A percentile compares a stretch with the other conserved stretches of the same genome.
Evolutionary conservation across 768 basidiomycete species (phyloP).

Genomic region (Macrocybe gigantea): DNA sequence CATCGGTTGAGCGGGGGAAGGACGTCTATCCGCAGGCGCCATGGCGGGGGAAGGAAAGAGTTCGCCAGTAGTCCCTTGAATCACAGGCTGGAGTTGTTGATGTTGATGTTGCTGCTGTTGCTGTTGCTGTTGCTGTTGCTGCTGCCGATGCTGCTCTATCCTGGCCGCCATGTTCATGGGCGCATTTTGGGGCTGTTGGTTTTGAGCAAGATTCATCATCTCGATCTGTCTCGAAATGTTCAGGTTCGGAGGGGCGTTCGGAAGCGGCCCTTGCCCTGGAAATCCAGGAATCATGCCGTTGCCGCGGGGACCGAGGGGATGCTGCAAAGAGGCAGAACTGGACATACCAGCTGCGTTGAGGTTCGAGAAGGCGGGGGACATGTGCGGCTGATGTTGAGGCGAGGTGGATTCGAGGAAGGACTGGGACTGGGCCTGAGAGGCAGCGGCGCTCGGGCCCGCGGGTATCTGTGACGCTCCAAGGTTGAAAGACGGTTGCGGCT

Average conservation of each 20-base stretch:
- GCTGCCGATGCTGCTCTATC: slow-evolving; percentile 21
- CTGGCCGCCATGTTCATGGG: slow-evolving; percentile 25
- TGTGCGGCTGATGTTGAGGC: slow-evolving; percentile 25
- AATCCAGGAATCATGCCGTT: slow-evolving; percentile 32
- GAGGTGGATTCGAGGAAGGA: slow-evolving; percentile 27
- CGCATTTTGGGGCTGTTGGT: slow-evolving; percentile 39
- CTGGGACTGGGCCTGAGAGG: slow-evolving; percentile 14
- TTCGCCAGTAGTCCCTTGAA: slow-evolving; percentile 33
- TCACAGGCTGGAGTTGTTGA: slow-evolving; percentile 25
- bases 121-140: slow-evolving; percentile 15
- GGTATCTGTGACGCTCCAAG: too few relatives aligned
- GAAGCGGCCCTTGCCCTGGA: slow-evolving; percentile 21
- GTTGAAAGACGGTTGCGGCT: slow-evolving; percentile 9
- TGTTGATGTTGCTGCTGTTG: slow-evolving; percentile 12
- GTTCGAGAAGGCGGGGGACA: slow-evolving; percentile 33
- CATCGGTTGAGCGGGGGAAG: slow-evolving; percentile 40
- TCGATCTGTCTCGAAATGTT: slow-evolving; percentile 34
- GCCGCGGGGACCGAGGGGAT: slow-evolving; percentile 18
- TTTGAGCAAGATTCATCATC: slow-evolving; percentile 38
- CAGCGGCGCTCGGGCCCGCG: neutral
- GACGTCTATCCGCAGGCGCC: slow-evolving; percentile 34
- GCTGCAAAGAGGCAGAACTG: slow-evolving; percentile 21
- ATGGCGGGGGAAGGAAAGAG: slow-evolving; percentile 45
- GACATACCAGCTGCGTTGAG: slow-evolving; percentile 19
- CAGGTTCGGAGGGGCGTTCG: slow-evolving; percentile 5